These are phyloP conservation scores for Flagelloscypha sp. DNA, from an alignment of 768 basidiomycete species.

Conservation along the genomic window DNA sequence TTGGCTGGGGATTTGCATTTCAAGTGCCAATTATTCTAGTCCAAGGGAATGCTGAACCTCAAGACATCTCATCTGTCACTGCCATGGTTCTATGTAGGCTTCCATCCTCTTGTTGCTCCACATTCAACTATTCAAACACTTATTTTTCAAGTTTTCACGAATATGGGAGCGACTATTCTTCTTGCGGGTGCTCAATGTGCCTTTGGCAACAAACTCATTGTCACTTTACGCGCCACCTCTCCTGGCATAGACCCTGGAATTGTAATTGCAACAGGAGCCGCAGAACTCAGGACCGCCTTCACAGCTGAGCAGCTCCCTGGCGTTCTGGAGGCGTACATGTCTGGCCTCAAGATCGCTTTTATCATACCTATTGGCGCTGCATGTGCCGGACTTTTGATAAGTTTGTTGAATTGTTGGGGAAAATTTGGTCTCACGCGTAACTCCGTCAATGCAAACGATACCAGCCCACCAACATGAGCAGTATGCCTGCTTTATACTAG, in stretches of 20 bases:
- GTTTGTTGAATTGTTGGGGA: slow-evolving; percentile 1
- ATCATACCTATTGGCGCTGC: slow-evolving; percentile 9
- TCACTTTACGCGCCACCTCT: neutral
- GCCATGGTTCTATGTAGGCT: too few relatives aligned
- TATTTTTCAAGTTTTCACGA: too few relatives aligned
- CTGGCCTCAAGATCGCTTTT: slow-evolving; percentile 5
- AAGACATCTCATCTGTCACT: too few relatives aligned
- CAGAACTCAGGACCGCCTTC: slow-evolving; percentile 5
- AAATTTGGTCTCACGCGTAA: slow-evolving; percentile 2
- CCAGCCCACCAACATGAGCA: too few relatives aligned
- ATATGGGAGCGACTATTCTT: too few relatives aligned
- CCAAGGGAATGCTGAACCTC: too few relatives aligned
- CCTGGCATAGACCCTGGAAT: slow-evolving; percentile 9
- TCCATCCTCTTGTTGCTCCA: too few relatives aligned
- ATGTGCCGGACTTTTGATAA: slow-evolving; percentile 1
- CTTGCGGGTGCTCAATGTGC: too few relatives aligned
- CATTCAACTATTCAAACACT: too few relatives aligned
- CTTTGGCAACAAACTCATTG: too few relatives aligned
- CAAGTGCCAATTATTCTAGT: slow-evolving; percentile 14
- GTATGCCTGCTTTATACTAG: too few relatives aligned
- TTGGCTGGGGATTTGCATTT: slow-evolving; percentile 21
- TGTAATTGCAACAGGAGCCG: slow-evolving; percentile 7
- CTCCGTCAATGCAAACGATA: too few relatives aligned
- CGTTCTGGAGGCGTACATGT: slow-evolving; percentile 7
- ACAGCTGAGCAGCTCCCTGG: slow-evolving; percentile 7